Evolutionary conservation across 2,329 filamentous ascomycete species (phyloP), one percentile per base, ranked within the genome.

Genomic region (Pyricularia grisea): DNA sequence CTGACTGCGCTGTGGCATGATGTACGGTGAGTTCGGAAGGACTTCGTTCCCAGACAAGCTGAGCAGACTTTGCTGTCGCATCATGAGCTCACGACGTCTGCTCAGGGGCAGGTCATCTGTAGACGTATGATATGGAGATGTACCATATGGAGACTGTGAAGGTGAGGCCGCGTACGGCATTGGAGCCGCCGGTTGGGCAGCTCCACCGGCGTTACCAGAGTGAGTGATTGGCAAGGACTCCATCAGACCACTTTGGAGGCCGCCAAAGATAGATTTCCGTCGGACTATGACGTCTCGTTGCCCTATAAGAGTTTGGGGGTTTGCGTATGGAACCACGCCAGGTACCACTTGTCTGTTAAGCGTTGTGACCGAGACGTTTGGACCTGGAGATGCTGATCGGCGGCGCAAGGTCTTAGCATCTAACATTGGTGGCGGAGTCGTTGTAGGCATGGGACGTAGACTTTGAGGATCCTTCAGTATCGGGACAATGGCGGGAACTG

Each of bases 51-150:
- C 60, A 9, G 20, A 27, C 74, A 77, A 60, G 71, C 73, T 73
- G 71, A 79, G 76, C 66, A 81, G 71, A 73, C 82, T 84, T 71
- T 76, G 82, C 61, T 86, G 84, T 36, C 85, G 86, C 69, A 91
- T 87, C 69, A 91, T 87, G 31, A 91, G 77, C 65, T 86, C 80
- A 69, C 84, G 85, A 63, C 91, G 88, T 73, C 91, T 87, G 61
- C 87, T 90, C 23, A 95, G 82, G 0, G 92, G 89, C 72, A 94
- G 82, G 69, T 93, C 87, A 70, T 94, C 92, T 1, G 84, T 11
- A 81, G 72, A 87, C 85, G 23, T 80, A 75, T 25, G 75, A 17
- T 60, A 60, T 4, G 58, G 58, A 31, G 33, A 14, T 1, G 33
- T 36, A 14, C 2, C 2, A 36, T 36, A 33, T 23, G 67, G 31